A percentile compares a stretch with the other conserved stretches of the same genome.
Conservation (phyloP, 148 eudicot genomes). For the Amaranthus palmeri region DNA sequence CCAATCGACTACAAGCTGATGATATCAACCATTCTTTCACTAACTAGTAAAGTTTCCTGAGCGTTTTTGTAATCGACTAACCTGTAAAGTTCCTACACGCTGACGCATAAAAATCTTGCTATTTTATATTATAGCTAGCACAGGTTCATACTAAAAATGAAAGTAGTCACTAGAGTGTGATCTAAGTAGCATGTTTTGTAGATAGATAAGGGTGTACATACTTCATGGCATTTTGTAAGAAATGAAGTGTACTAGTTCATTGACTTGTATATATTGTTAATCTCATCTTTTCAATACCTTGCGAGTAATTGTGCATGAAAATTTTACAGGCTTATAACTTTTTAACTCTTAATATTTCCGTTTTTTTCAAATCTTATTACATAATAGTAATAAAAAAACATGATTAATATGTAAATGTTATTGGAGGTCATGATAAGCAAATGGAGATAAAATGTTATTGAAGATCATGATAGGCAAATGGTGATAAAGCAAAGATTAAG, state of each 20-base stretch:
- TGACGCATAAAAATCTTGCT: background rate
- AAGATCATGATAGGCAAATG: no score
- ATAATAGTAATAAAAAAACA: no score
- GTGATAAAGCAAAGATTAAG: no score
- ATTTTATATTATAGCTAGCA: conserved; percentile 9
- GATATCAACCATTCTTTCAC: conserved; percentile 83
- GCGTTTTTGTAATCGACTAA: background rate
- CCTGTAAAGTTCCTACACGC: background rate
- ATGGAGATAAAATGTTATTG: no score
- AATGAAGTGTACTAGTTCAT: background rate
- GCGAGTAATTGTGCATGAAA: background rate
- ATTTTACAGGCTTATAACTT: background rate
- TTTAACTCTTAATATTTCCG: no score
- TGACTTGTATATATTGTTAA: background rate
- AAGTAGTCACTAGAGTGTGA: background rate
- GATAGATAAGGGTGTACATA: conserved; percentile 2
- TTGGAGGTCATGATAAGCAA: no score
- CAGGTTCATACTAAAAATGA: conserved; percentile 1
- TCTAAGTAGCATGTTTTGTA: background rate
- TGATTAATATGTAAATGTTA: no score
- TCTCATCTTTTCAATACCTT: background rate
- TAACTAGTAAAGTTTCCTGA: conserved; percentile 35
- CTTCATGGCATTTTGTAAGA: background rate
- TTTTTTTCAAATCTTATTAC: no score
- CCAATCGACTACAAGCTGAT: conserved; percentile 83